Conservation (phyloP, 495 filamentous ascomycete species). For the Aspergillus wentii region DNA sequence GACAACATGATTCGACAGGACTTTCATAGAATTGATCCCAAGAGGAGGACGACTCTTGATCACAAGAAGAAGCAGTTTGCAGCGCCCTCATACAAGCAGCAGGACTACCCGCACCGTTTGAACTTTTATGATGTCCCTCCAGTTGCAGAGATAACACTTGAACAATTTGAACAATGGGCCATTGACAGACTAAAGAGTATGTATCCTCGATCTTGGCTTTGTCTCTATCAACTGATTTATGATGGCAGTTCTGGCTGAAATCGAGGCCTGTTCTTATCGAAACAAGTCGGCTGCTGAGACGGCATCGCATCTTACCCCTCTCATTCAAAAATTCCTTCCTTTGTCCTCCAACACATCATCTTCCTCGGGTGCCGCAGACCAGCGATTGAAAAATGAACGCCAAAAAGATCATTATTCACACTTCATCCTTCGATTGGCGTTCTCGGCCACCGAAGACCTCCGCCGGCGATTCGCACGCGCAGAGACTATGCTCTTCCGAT, state of each 20-base stretch:
- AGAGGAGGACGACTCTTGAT: conserved; percentile 68
- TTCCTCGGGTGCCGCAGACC: conserved; percentile 39
- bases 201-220: conserved; percentile 3
- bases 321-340: conserved; percentile 82
- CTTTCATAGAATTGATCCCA: conserved; percentile 70
- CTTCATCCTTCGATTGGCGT: conserved; percentile 93
- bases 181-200: conserved; percentile 81
- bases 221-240: conserved; percentile 2
- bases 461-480: conserved; percentile 82
- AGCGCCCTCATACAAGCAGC: conserved; percentile 60
- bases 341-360: conserved; percentile 71
- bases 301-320: conserved; percentile 65
- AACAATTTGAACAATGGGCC: conserved; percentile 99
- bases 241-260: conserved; percentile 76
- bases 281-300: conserved; percentile 81
- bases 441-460: conserved; percentile 85
- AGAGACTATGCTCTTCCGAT: conserved; percentile 81
- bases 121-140: conserved; percentile 90
- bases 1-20: conserved; percentile 68
- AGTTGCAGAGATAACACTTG: conserved; percentile 89
- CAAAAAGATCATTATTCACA: conserved; percentile 98
- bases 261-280: conserved; percentile 94
- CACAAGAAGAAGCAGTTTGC: conserved; percentile 86
- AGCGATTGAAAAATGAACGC: conserved; percentile 62
- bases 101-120: conserved; percentile 77